A percentile compares a stretch with the other conserved stretches of the same genome.
Evolutionary conservation across 2,329 filamentous ascomycete genomes (phyloP).

Genomic region (Aspergillus pseudotamarii): DNA sequence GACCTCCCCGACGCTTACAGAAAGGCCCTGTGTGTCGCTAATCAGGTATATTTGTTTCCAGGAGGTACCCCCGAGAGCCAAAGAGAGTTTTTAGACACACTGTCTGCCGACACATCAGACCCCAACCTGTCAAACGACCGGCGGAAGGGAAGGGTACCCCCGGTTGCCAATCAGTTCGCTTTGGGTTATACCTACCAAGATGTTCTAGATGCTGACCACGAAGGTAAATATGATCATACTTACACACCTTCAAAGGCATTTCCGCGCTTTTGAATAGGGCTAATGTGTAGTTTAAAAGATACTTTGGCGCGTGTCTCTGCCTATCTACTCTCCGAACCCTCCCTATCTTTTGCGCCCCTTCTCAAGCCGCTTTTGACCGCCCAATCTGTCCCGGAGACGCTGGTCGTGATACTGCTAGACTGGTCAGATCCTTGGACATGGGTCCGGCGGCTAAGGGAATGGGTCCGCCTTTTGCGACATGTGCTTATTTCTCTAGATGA

Average conservation of each 20-base stretch:
- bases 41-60: slow-evolving; percentile 39
- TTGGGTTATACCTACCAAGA: slow-evolving; percentile 95
- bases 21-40: slow-evolving; percentile 17
- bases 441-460: slow-evolving; percentile 84
- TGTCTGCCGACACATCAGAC: slow-evolving; percentile 48
- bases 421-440: slow-evolving; percentile 94
- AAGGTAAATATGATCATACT: slow-evolving; percentile 60
- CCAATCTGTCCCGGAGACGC: slow-evolving; percentile 79
- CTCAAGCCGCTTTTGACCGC: slow-evolving; percentile 82
- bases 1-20: neutral
- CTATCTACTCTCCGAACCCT: slow-evolving; percentile 85
- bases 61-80: slow-evolving; percentile 82
- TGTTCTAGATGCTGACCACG: slow-evolving; percentile 89
- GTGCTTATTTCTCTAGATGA: slow-evolving; percentile 73
- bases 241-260: slow-evolving; percentile 16
- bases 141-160: slow-evolving; percentile 62
- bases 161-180: slow-evolving; percentile 88
- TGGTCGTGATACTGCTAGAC: slow-evolving; percentile 89
- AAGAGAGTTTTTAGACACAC: slow-evolving; percentile 74
- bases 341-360: slow-evolving; percentile 78
- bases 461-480: slow-evolving; percentile 80
- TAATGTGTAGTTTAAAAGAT: slow-evolving; percentile 55
- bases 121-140: slow-evolving; percentile 50
- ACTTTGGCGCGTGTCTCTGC: slow-evolving; percentile 86
- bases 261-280: slow-evolving; percentile 4